phyloP scores from a whole-genome alignment of 345 rosid genomes.

The Firmiana major region DNA sequence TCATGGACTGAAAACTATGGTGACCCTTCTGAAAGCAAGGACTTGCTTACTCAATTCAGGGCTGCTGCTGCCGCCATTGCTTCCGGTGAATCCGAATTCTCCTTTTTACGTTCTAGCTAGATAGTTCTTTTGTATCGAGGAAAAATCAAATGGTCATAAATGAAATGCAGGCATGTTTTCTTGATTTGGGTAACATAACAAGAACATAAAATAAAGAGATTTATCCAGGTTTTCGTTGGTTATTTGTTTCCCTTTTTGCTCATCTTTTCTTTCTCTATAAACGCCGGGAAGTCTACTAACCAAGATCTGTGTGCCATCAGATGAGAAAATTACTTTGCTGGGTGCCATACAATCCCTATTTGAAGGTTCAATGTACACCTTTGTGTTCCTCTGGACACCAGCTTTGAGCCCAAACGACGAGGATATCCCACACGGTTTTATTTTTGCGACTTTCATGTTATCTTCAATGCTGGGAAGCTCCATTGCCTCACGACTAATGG shows the following conservation, averaged over 20 bases:
- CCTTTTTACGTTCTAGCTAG: neutral
- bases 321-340: conserved; percentile 87
- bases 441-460: conserved; percentile 91
- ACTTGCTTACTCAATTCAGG: conserved; percentile 60
- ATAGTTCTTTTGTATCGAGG: neutral
- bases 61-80: conserved; percentile 68
- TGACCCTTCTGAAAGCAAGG: conserved; percentile 60
- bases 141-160: neutral
- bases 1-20: conserved; percentile 72
- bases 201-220: neutral
- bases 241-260: neutral
- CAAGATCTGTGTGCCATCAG: conserved; percentile 32
- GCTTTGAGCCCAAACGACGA: conserved; percentile 88
- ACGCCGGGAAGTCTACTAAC: conserved; percentile 10
- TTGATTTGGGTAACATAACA: neutral
- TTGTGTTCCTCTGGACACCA: conserved; percentile 97
- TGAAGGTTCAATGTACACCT: conserved; percentile 98
- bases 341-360: conserved; percentile 96
- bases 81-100: conserved; percentile 41
- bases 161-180: neutral
- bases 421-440: conserved; percentile 94
- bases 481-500: conserved; percentile 79
- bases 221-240: neutral
- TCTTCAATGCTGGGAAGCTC: conserved; percentile 98
- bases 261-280: neutral